These are phyloP conservation scores for Glonium stellatum DNA, from an alignment of 495 filamentous ascomycete species.

Conservation along the genomic window DNA sequence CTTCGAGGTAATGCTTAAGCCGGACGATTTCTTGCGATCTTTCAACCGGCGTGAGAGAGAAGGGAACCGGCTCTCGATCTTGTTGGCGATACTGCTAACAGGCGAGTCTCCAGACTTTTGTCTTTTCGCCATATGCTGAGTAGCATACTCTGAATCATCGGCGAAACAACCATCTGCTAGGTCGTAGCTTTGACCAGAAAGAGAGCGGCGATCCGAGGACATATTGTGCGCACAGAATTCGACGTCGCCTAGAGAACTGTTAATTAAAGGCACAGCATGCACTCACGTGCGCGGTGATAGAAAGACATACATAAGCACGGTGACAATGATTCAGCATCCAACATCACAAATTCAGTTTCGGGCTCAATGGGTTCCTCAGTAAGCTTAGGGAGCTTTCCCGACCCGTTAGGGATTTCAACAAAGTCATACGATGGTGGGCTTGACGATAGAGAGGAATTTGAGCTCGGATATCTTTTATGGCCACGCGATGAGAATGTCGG, in stretches of 20 bases:
- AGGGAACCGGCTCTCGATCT: constrained; percentile 64
- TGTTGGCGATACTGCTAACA: constrained; percentile 55
- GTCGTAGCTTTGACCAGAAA: constrained; percentile 16
- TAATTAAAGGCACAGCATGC: not conserved
- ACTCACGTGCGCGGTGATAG: not conserved
- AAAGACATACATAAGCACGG: constrained; percentile 26
- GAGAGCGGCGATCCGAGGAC: constrained; percentile 7
- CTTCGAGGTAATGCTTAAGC: constrained; percentile 38
- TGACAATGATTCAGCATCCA: not conserved
- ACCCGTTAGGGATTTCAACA: constrained; percentile 18
- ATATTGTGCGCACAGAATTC: constrained; percentile 11
- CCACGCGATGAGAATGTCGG: constrained; percentile 53
- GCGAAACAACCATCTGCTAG: constrained; percentile 37
- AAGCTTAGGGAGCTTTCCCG: constrained; percentile 29
- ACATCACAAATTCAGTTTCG: constrained; percentile 18
- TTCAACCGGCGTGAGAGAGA: constrained; percentile 63
- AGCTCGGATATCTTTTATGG: constrained; percentile 55
- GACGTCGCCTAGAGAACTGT: constrained; percentile 12
- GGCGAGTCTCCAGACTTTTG: constrained; percentile 59
- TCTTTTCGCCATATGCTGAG: constrained; percentile 49
- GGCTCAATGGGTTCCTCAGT: constrained; percentile 31
- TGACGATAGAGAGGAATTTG: constrained; percentile 54
- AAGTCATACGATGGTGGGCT: constrained; percentile 44
- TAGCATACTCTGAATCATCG: constrained; percentile 50
- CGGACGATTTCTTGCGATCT: constrained; percentile 44